These are phyloP conservation scores for Leccinum variicolor DNA, from an alignment of 768 basidiomycete genomes.

Conservation along the genomic window DNA sequence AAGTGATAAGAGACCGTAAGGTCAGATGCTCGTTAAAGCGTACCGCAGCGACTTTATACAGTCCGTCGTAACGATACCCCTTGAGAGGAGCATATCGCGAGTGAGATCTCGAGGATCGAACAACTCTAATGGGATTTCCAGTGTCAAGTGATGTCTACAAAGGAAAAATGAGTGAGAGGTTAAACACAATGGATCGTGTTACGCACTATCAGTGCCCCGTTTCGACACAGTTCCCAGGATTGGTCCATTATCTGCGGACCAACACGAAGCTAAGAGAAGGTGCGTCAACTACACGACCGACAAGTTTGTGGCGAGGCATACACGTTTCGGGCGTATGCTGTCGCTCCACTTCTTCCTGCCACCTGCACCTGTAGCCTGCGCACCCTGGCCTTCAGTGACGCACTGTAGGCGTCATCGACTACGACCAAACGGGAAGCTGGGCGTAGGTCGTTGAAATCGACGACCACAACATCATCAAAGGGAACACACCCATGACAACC, in stretches of 20 bases:
- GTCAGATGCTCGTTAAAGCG: too few species aligned
- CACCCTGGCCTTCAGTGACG: too few species aligned
- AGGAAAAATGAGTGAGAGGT: neutral
- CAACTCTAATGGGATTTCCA: slow-evolving; percentile 22
- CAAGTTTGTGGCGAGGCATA: slow-evolving; percentile 8
- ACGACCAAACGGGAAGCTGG: too few species aligned
- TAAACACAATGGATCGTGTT: neutral
- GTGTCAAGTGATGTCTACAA: slow-evolving; percentile 21
- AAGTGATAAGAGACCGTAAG: too few species aligned
- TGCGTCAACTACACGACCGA: neutral
- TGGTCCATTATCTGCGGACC: slow-evolving; percentile 26
- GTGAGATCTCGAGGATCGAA: slow-evolving; percentile 17
- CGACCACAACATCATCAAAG: too few species aligned
- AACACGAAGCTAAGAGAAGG: slow-evolving; percentile 4
- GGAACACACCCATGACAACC: too few species aligned
- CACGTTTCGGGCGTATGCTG: slow-evolving; percentile 16
- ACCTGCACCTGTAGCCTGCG: slow-evolving; percentile 19
- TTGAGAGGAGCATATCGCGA: slow-evolving; percentile 26
- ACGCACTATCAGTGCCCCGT: slow-evolving; percentile 20
- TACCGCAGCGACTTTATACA: slow-evolving; percentile 31
- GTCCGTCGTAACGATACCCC: slow-evolving; percentile 31
- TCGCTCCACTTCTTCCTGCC: slow-evolving; percentile 16
- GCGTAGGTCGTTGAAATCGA: too few species aligned
- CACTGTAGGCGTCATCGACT: too few species aligned
- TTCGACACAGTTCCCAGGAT: slow-evolving; percentile 12